Base-by-base conservation (phyloP, 2,329 filamentous ascomycete genomes). In the Aurifilum marmelostoma region DNA sequence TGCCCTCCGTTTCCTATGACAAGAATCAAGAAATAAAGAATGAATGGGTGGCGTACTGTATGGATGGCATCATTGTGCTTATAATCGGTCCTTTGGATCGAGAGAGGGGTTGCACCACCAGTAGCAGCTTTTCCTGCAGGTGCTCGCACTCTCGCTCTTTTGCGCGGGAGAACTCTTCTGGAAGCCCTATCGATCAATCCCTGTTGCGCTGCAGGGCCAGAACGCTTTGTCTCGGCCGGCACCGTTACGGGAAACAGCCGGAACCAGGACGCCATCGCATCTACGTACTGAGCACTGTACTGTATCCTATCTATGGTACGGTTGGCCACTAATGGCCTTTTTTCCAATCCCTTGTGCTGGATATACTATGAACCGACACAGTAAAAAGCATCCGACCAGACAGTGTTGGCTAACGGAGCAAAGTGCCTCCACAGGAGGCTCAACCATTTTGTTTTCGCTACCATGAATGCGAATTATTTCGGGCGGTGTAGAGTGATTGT, bases 61-160 rank as follows among this genome's bases (percentile, higher is more conserved):
- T 34, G 29, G 16, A 37, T 59, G 56, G 18, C 56, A 59, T 34
- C 32, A 11, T 37, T 11, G 29, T 34, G n/a, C n/a, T n/a, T n/a
- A n/a, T n/a, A 59, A 37, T 59, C 32, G 56, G 56, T 59, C 56
- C 32, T 59, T 59, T 56, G 27, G 52, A 6, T 16, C 8, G 32
- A 34, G 14, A 54, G 24, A 24, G 54, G 27, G 54, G 29, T 34
- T 37, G 32, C 43, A 7, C 34, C 32, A 18, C 24, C 24, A 18
- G 52, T 47, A 47, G 8, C n/a, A n/a, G n/a, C 21, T 11, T 11
- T n/a, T 11, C 4, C 2, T 47, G 9, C 27, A 27, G 27, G 32
- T 32, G 34, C 60, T 50, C 59, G 60, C 34, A 41, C 24, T 39
- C 32, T 67, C 66, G 66, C 66, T 63, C 60, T 64, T 67, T 67